These are phyloP conservation scores for Ophiostoma perfectum DNA, from an alignment of 2,329 filamentous ascomycete genomes.

Conservation along the genomic window DNA sequence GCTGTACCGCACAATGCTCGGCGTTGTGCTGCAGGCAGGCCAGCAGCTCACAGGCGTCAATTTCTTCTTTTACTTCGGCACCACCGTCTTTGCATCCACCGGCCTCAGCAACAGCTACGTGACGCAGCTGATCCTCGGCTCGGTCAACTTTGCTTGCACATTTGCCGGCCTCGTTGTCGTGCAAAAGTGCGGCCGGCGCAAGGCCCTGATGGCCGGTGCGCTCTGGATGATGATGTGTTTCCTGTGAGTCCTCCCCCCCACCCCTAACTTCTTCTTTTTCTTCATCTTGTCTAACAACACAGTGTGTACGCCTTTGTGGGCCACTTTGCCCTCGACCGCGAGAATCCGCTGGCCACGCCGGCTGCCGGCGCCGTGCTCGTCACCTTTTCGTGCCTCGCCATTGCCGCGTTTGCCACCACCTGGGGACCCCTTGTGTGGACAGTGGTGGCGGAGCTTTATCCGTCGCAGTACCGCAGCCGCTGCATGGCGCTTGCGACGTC, in stretches of 20 bases:
- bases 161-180: slow-evolving; percentile 58
- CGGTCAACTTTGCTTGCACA: slow-evolving; percentile 59
- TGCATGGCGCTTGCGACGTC: slow-evolving; percentile 63
- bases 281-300: slow-evolving; percentile 50
- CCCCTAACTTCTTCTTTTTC: slow-evolving; percentile 35
- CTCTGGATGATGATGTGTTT: slow-evolving; percentile 51
- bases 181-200: slow-evolving; percentile 60
- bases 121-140: slow-evolving; percentile 58
- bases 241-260: background rate
- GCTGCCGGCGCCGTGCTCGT: slow-evolving; percentile 56
- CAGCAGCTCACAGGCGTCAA: slow-evolving; percentile 58
- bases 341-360: slow-evolving; percentile 45
- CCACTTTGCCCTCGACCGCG: slow-evolving; percentile 40
- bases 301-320: slow-evolving; percentile 43
- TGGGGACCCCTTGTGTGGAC: slow-evolving; percentile 56
- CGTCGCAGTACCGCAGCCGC: slow-evolving; percentile 57
- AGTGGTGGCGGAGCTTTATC: slow-evolving; percentile 57
- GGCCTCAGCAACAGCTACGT: slow-evolving; percentile 51
- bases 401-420: slow-evolving; percentile 52
- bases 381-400: slow-evolving; percentile 52
- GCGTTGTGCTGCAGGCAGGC: slow-evolving; percentile 50
- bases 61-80: slow-evolving; percentile 60
- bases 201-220: slow-evolving; percentile 59
- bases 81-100: slow-evolving; percentile 53
- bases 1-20: slow-evolving; percentile 9